These are phyloP conservation scores for Penicillium sp. DNA, from an alignment of 2,329 filamentous ascomycete genomes.

Conservation along the genomic window DNA sequence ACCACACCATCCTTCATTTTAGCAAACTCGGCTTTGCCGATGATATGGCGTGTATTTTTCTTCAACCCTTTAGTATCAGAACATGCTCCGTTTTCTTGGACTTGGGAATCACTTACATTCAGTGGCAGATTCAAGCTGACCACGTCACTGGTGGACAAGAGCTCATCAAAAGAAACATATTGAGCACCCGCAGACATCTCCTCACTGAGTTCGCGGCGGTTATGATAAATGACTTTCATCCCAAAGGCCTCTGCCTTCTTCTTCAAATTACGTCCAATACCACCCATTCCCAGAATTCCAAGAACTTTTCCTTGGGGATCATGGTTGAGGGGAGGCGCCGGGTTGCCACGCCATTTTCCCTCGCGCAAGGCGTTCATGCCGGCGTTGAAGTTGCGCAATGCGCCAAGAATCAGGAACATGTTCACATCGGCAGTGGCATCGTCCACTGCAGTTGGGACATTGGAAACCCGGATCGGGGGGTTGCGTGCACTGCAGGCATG, in stretches of 20 bases:
- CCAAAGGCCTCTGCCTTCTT: conserved; percentile 72
- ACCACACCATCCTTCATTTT: conserved; percentile 77
- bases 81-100: background rate
- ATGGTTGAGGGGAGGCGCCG: conserved; percentile 61
- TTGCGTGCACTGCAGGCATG: conserved; percentile 67
- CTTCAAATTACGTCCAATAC: conserved; percentile 76
- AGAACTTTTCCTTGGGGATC: conserved; percentile 77
- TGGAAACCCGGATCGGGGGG: conserved; percentile 66
- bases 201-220: conserved; percentile 61
- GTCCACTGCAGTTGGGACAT: conserved; percentile 77
- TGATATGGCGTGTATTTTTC: conserved; percentile 71
- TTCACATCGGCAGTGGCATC: conserved; percentile 79
- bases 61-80: conserved; percentile 24
- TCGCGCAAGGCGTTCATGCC: conserved; percentile 65
- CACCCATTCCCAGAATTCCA: conserved; percentile 82
- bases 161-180: conserved; percentile 66
- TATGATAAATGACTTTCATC: conserved; percentile 74
- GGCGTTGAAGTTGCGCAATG: conserved; percentile 70
- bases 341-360: conserved; percentile 65
- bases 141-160: conserved; percentile 70
- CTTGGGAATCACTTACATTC: conserved; percentile 60
- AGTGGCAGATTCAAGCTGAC: conserved; percentile 77
- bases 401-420: conserved; percentile 79
- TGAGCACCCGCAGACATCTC: conserved; percentile 47
- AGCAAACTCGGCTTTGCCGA: conserved; percentile 67